Base-by-base conservation (phyloP, 2,329 filamentous ascomycete genomes). In the Drechslerella stenobrocha region DNA sequence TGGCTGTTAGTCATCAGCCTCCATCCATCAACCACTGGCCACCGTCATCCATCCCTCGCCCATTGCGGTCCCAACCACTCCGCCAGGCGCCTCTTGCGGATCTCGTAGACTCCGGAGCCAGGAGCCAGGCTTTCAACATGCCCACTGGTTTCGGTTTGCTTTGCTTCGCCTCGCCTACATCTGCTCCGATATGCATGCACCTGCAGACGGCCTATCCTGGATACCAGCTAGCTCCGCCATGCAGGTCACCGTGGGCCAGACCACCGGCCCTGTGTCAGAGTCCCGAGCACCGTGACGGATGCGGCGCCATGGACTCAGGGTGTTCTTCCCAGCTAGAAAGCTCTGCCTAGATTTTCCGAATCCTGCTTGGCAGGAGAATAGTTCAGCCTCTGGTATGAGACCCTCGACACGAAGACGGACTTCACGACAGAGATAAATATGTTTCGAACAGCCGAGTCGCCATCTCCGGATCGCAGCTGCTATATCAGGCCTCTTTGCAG, bases 121-220 rank as follows among this genome's bases (percentile, higher is more conserved):
- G n/a, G n/a, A n/a, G n/a, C n/a, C 34, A 15, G 8, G 8, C 34
- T 3, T 18, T 9, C 13, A 7, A 7, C 15, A 7, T 42, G 37
- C 15, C 3, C 37, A 4, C 15, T 7, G 34, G 37, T 42, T 42
- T 42, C 37, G 37, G n/a, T 42, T 42, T 42, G 15, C 37, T 42
- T 42, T 42, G 15, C 37, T 42, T 42, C 37, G 37, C 37, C 37
- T 42, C 37, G 37, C 37, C 37, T 42, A 18, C 2, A 9, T n/a
- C 22, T 42, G 37, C 37, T 42, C 37, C 37, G 37, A 7, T 18
- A 18, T 42, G 37, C 37, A 42, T 42, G 9, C 37, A 18, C 37
- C 37, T 42, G 37, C 37, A 42, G 18, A 20, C 22, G 9, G 13
- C 37, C 15, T n/a, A 5, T 20, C 37, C 37, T 18, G 37, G 37